Percentiles rank a stretch among this genome's conserved stretches.
Evolutionary conservation across 1,139 yeast species (phyloP).

Genomic region (Yarrowia galli): DNA sequence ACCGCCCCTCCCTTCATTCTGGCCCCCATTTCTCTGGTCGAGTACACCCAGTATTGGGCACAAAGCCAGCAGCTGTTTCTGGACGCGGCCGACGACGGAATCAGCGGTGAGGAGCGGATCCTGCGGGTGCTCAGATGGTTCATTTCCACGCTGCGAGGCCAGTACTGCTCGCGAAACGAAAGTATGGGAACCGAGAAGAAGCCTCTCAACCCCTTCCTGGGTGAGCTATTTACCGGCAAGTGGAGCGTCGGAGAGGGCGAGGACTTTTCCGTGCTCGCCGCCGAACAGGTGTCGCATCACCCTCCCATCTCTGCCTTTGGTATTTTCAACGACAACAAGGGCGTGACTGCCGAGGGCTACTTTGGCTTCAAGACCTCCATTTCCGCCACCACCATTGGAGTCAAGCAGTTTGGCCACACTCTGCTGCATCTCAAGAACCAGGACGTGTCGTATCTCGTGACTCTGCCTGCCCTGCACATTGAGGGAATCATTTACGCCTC

Average conservation of each 20-base stretch:
- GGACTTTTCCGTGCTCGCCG: constrained; percentile 62
- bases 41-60: constrained; percentile 83
- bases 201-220: constrained; percentile 92
- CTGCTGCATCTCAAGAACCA: constrained; percentile 64
- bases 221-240: constrained; percentile 89
- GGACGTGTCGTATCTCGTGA: constrained; percentile 75
- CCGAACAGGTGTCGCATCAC: constrained; percentile 95
- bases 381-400: constrained; percentile 76
- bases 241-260: constrained; percentile 72
- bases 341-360: constrained; percentile 80
- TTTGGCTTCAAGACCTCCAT: constrained; percentile 87
- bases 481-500: constrained; percentile 91
- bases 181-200: constrained; percentile 92
- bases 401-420: constrained; percentile 93
- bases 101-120: constrained; percentile 59
- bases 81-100: constrained; percentile 53
- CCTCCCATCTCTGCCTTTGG: constrained; percentile 95
- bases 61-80: constrained; percentile 86
- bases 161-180: constrained; percentile 92
- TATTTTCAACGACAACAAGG: constrained; percentile 71
- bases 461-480: constrained; percentile 95
- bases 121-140: constrained; percentile 90
- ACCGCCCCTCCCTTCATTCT: constrained; percentile 99
- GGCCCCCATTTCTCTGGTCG: constrained; percentile 86
- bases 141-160: constrained; percentile 87